These are phyloP conservation scores for Erysimum cheiranthoides DNA, from an alignment of 345 rosid species.

Conservation along the genomic window DNA sequence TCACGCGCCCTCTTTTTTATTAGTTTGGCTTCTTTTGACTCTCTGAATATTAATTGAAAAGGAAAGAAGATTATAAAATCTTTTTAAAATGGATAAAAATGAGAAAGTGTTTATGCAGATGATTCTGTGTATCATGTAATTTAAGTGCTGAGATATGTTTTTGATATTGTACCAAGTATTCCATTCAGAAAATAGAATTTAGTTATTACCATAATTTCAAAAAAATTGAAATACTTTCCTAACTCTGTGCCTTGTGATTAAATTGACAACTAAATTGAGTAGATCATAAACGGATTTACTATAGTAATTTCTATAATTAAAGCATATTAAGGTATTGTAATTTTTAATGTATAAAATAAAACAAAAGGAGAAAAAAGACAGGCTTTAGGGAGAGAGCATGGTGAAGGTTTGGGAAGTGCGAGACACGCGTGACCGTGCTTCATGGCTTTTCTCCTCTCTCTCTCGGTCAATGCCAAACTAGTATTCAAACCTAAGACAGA, in stretches of 20 bases:
- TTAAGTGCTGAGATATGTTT: slow-evolving; percentile 31
- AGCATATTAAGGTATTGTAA: not conserved
- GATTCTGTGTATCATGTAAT: slow-evolving; percentile 32
- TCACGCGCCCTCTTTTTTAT: slow-evolving; percentile 22
- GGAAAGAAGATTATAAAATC: not conserved
- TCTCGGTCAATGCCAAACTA: too few species aligned
- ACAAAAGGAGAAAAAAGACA: slow-evolving; percentile 12
- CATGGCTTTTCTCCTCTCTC: slow-evolving; percentile 31
- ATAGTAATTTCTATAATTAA: not conserved
- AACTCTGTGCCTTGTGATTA: not conserved
- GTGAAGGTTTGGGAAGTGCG: slow-evolving; percentile 39
- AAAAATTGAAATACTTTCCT: slow-evolving; percentile 1
- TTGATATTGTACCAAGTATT: slow-evolving; percentile 11
- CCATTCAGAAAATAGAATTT: not conserved
- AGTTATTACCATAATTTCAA: slow-evolving; percentile 19
- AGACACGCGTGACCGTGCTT: slow-evolving; percentile 51
- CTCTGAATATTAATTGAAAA: not conserved
- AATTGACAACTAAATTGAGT: not conserved
- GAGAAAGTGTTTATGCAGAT: slow-evolving; percentile 1
- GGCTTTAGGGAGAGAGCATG: slow-evolving; percentile 36
- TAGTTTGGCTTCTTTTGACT: slow-evolving; percentile 22
- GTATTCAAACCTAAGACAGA: too few species aligned
- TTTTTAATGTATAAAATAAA: not conserved
- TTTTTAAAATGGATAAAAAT: not conserved
- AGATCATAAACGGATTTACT: slow-evolving; percentile 1